These are phyloP conservation scores for Chaetoceros tenuissimus DNA, from an alignment of 108 stramenopile species.

Conservation along the genomic window DNA sequence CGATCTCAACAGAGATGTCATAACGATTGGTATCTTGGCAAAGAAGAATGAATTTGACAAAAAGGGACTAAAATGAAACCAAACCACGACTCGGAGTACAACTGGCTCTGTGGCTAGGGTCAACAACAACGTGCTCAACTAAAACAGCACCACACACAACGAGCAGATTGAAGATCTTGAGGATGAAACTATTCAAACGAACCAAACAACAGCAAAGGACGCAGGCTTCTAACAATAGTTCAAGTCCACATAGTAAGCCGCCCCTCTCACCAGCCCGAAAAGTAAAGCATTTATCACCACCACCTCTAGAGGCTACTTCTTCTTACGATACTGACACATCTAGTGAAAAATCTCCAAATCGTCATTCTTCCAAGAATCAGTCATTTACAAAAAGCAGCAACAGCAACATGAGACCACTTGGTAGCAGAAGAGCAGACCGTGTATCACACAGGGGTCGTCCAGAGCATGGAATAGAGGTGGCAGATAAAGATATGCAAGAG, in stretches of 20 bases:
- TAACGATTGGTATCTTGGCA: no score
- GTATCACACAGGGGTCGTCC: conserved; percentile 14
- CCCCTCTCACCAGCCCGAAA: not conserved
- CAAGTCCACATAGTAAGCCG: not conserved
- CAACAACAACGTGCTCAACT: no score
- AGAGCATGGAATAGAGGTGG: conserved; percentile 69
- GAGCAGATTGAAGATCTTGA: no score
- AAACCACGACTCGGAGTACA: no score
- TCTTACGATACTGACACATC: not conserved
- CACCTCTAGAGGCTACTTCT: not conserved
- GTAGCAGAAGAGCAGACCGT: not conserved
- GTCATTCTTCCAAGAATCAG: no score
- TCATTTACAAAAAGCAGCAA: not conserved
- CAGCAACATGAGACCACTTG: not conserved
- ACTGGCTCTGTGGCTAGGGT: no score
- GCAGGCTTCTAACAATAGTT: not conserved
- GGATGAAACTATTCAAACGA: no score
- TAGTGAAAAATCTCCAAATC: not conserved
- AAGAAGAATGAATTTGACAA: no score
- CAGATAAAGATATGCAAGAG: conserved; percentile 87
- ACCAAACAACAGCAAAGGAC: no score
- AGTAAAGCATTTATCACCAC: not conserved
- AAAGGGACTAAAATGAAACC: no score
- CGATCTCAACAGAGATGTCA: no score
- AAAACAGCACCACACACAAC: no score